Conservation (phyloP, 2,329 filamentous ascomycete species). For the Fusarium torulosum region DNA sequence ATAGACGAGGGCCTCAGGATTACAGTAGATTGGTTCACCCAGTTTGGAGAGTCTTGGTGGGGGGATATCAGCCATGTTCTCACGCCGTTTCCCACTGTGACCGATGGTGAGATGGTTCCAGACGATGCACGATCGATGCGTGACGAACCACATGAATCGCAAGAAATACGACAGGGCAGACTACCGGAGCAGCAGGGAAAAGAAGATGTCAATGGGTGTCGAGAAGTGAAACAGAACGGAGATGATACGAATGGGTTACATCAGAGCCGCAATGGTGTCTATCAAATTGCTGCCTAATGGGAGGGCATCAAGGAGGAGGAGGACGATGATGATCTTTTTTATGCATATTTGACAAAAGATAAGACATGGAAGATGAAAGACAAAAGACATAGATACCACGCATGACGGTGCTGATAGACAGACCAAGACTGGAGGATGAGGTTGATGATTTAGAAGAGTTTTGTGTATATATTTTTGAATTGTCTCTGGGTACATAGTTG, state of each 20-base stretch:
- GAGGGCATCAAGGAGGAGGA: neutral
- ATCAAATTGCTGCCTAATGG: conserved; percentile 27
- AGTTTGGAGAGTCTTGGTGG: conserved; percentile 77
- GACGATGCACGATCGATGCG: conserved; percentile 56
- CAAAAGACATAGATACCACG: conserved; percentile 38
- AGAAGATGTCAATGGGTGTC: conserved; percentile 25
- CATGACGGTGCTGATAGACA: conserved; percentile 24
- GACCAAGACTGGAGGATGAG: conserved; percentile 15
- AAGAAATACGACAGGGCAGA: conserved; percentile 38
- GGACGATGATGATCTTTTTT: neutral
- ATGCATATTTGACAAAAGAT: conserved; percentile 16
- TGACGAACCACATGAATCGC: conserved; percentile 51
- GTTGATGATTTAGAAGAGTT: conserved; percentile 3
- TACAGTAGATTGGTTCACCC: conserved; percentile 78
- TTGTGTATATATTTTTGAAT: conserved; percentile 3
- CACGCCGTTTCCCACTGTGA: conserved; percentile 74
- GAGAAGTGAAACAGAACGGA: conserved; percentile 20
- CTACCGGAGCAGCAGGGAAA: conserved; percentile 27
- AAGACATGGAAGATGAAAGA: conserved; percentile 6
- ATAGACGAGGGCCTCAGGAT: conserved; percentile 72
- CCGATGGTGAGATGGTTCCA: conserved; percentile 67
- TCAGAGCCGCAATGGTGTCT: conserved; percentile 12
- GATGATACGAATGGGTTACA: conserved; percentile 17
- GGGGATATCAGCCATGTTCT: conserved; percentile 77
- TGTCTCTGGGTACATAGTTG: neutral